These are phyloP conservation scores for Aspergillus kassunensis DNA, from an alignment of 495 filamentous ascomycete species.

Conservation along the genomic window DNA sequence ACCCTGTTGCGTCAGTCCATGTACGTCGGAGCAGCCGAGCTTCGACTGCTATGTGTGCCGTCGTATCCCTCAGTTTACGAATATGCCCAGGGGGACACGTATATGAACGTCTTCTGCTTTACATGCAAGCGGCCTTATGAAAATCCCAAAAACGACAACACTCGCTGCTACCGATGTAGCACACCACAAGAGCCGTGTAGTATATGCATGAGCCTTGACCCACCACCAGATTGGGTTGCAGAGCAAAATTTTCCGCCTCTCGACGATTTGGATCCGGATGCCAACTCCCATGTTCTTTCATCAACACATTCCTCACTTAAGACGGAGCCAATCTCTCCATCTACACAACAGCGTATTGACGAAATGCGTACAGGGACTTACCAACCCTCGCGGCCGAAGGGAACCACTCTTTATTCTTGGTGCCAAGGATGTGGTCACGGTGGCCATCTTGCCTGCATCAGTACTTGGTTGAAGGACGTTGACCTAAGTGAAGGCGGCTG, in stretches of 20 bases:
- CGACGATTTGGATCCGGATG: conserved; percentile 18
- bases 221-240: conserved; percentile 47
- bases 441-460: conserved; percentile 65
- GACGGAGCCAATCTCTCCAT: conserved; percentile 30
- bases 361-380: conserved; percentile 12
- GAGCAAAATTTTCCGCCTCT: conserved; percentile 20
- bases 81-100: conserved; percentile 48
- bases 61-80: conserved; percentile 59
- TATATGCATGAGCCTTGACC: conserved; percentile 45
- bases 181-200: conserved; percentile 43
- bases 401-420: conserved; percentile 56
- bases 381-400: conserved; percentile 26
- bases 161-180: conserved; percentile 40
- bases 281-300: conserved; percentile 23
- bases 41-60: conserved; percentile 62
- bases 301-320: conserved; percentile 27
- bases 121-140: conserved; percentile 45
- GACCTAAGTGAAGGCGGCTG: conserved; percentile 65
- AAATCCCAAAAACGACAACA: conserved; percentile 39
- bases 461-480: conserved; percentile 57
- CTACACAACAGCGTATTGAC: conserved; percentile 20
- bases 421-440: conserved; percentile 75
- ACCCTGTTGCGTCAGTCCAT: conserved; percentile 61
- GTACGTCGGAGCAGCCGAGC: conserved; percentile 62
- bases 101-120: conserved; percentile 46